Base-by-base conservation (phyloP, 2,329 filamentous ascomycete species). In the Emmonsiellopsis sp. region DNA sequence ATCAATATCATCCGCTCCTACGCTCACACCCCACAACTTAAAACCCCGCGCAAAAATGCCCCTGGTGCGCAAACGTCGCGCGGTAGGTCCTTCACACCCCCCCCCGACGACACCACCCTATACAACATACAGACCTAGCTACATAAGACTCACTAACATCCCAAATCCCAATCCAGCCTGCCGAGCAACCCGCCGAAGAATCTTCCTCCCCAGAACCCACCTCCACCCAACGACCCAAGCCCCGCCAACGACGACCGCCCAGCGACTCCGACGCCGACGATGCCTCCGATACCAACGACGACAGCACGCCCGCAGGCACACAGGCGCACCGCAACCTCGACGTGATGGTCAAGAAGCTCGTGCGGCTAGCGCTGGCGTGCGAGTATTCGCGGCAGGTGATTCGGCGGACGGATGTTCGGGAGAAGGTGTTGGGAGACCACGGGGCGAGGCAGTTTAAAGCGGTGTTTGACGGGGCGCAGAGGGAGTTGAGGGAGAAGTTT, bases 381-480 rank as follows among this genome's bases (percentile, higher is more conserved):
- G 82, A 85, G 60, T 82, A 80, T 62, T 73, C 80, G 21, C 75
- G 82, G 13, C 73, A 71, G 51, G 77, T 79, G 0, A 78, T 85
- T 46, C 77, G 80, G 40, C 70, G 82, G 34, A 70, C 70, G 36
- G 82, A 85, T 49, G 78, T 85, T 56, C 76, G 70, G 51, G 69
- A 76, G 49, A 84, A 83, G 63, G 88, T 95, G 0, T 81, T 95
- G 8, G 87, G 86, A 0, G 73, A 79, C 14, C 78, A 83, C 45
- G 79, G 84, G 7, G 74, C 82, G 6, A 77, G 85, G 34, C 75
- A 83, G 37, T 97, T 96, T 68, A 90, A 83, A 65, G 68, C 72
- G 10, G 82, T 96, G 3, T 96, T 95, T 63, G 80, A 81, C 0
- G 75, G 80, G 42, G 88, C 92, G 42, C 92, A 98, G 67, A 70